Percentiles rank a stretch among this genome's conserved stretches.
These are phyloP conservation scores for Solanum hybrid DNA, from an alignment of 305 asterid genomes.

Conservation along the genomic window DNA sequence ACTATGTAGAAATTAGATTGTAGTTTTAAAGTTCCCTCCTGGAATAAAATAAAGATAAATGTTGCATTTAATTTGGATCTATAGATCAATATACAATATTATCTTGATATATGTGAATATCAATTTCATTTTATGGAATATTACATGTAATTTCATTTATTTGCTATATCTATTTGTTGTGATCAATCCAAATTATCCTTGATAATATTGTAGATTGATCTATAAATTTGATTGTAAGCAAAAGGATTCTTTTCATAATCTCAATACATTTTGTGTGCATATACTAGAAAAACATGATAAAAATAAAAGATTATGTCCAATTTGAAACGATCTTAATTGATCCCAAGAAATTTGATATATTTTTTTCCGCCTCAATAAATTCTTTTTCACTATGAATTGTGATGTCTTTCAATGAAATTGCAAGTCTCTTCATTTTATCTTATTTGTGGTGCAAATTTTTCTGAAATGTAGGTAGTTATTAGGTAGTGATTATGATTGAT, in stretches of 20 bases:
- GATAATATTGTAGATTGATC: neutral
- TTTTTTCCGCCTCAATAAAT: neutral
- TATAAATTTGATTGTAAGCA: neutral
- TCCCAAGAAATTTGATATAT: neutral
- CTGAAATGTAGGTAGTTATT: neutral
- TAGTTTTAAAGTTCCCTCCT: neutral
- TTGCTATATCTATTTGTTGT: neutral
- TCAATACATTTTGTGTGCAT: neutral
- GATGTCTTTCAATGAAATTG: neutral
- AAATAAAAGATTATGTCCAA: neutral
- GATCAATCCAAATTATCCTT: neutral
- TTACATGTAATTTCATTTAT: neutral
- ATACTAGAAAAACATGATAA: neutral
- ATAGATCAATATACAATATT: neutral
- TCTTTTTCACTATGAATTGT: neutral
- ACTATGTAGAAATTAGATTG: neutral
- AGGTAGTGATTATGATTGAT: neutral
- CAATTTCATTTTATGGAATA: neutral
- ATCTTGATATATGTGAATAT: neutral
- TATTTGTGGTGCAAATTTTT: neutral
- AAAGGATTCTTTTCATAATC: neutral
- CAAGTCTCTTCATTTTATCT: neutral
- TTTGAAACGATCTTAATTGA: neutral
- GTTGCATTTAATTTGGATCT: neutral
- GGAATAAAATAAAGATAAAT: neutral